phyloP scores from a whole-genome alignment of 2,329 filamentous ascomycete genomes.

The Aureobasidium uvarum region DNA sequence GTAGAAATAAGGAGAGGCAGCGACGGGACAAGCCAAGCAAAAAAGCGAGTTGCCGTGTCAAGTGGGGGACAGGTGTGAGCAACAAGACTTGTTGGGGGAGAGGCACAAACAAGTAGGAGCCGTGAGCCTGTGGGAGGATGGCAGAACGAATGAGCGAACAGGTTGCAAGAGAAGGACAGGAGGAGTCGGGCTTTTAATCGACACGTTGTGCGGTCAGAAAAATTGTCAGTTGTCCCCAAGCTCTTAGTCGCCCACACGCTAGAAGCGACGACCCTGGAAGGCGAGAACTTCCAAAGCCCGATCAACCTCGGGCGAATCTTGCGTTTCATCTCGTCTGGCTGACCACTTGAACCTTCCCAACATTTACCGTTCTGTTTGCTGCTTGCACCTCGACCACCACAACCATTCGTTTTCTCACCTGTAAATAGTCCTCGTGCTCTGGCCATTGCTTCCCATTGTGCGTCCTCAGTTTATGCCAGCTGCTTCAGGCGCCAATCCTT shows the following conservation, averaged over 20 bases:
- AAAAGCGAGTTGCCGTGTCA: slow-evolving; percentile 15
- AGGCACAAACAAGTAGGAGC: neutral
- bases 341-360: slow-evolving; percentile 19
- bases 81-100: slow-evolving; percentile 12
- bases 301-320: slow-evolving; percentile 19
- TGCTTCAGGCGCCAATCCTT: neutral
- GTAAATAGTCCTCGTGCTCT: slow-evolving; percentile 5
- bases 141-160: slow-evolving; percentile 21
- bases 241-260: slow-evolving; percentile 9
- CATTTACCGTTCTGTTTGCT: slow-evolving; percentile 6
- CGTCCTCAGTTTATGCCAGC: neutral
- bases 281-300: slow-evolving; percentile 17
- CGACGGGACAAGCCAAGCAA: slow-evolving; percentile 14
- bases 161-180: slow-evolving; percentile 17
- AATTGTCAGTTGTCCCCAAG: slow-evolving; percentile 20
- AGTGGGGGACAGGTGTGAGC: neutral
- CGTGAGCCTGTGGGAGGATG: slow-evolving; percentile 12
- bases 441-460: neutral
- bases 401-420: neutral
- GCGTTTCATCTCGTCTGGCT: slow-evolving; percentile 18
- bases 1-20: slow-evolving; percentile 13
- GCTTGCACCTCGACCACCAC: neutral
- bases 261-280: slow-evolving; percentile 25
- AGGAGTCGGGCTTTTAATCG: slow-evolving; percentile 16
- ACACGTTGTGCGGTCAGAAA: slow-evolving; percentile 17